These are phyloP conservation scores for Suhomyces kunorum DNA, from an alignment of 1,139 yeast species.

Conservation along the genomic window DNA sequence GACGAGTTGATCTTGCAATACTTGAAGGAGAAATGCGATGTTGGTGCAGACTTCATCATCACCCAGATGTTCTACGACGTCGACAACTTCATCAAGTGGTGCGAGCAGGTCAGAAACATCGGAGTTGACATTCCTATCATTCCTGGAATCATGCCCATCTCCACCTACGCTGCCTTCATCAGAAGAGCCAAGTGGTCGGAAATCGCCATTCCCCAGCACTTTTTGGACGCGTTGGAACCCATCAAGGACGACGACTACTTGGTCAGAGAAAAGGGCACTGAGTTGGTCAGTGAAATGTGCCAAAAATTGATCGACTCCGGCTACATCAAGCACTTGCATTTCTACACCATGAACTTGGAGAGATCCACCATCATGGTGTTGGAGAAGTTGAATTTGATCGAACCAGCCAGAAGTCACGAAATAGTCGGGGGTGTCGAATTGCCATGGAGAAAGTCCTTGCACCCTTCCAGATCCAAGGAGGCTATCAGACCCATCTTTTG, in stretches of 20 bases:
- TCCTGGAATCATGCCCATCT: slow-evolving; percentile 98
- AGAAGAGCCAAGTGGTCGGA: slow-evolving; percentile 96
- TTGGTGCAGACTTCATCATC: slow-evolving; percentile 89
- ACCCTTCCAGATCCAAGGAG: slow-evolving; percentile 79
- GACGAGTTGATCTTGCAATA: slow-evolving; percentile 57
- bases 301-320: slow-evolving; percentile 69
- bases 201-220: slow-evolving; percentile 73
- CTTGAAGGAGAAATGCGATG: slow-evolving; percentile 85
- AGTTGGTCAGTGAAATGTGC: slow-evolving; percentile 84
- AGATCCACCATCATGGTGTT: slow-evolving; percentile 86
- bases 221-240: slow-evolving; percentile 71
- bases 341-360: slow-evolving; percentile 95
- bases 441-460: slow-evolving; percentile 91
- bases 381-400: slow-evolving; percentile 66
- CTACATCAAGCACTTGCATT: slow-evolving; percentile 80
- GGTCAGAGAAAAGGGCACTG: slow-evolving; percentile 85
- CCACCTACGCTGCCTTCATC: slow-evolving; percentile 87
- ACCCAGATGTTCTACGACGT: slow-evolving; percentile 94
- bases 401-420: slow-evolving; percentile 43
- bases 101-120: slow-evolving; percentile 61
- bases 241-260: slow-evolving; percentile 87
- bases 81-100: slow-evolving; percentile 83
- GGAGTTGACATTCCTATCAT: slow-evolving; percentile 89
- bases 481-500: slow-evolving; percentile 92
- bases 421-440: slow-evolving; percentile 45